Conservation (phyloP, 1,284 basidiomycete genomes). For the Naganishia sp. region DNA sequence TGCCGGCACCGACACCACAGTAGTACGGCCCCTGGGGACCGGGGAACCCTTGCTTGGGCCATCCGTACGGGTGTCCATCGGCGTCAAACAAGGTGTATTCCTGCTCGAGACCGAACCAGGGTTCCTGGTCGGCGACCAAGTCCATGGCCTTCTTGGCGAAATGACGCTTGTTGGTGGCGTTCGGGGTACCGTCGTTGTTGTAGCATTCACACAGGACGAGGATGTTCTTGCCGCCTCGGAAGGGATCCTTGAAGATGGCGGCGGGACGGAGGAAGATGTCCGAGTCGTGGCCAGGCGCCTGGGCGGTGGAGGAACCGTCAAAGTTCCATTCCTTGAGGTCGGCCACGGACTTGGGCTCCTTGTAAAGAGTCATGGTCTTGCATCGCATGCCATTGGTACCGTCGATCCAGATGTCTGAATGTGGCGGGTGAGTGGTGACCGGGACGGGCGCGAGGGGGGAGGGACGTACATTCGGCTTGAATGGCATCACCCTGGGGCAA, state of each 20-base stretch:
- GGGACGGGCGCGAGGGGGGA: not conserved
- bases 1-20: constrained; percentile 96
- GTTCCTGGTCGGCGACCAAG: constrained; percentile 70
- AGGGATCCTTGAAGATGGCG: constrained; percentile 98
- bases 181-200: constrained; percentile 98
- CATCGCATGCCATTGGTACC: constrained; percentile 87
- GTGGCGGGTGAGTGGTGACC: constrained; percentile 21
- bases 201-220: constrained; percentile 95
- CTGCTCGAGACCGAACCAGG: constrained; percentile 99
- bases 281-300: constrained; percentile 91
- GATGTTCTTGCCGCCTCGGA: constrained; percentile 98
- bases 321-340: constrained; percentile 91
- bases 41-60: constrained; percentile 99
- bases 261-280: constrained; percentile 97
- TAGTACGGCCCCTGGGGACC: constrained; percentile 99
- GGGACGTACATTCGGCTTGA: constrained; percentile 82
- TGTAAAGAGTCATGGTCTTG: constrained; percentile 71
- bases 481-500: constrained; percentile 82
- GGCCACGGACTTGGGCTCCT: constrained; percentile 47
- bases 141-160: constrained; percentile 92
- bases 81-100: constrained; percentile 97
- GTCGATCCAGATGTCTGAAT: constrained; percentile 89
- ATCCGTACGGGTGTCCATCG: constrained; percentile 89
- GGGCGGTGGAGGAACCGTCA: constrained; percentile 95
- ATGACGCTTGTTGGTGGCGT: constrained; percentile 93